phyloP scores from a whole-genome alignment of 768 basidiomycete species.

The Clitopilus hobsonii region DNA sequence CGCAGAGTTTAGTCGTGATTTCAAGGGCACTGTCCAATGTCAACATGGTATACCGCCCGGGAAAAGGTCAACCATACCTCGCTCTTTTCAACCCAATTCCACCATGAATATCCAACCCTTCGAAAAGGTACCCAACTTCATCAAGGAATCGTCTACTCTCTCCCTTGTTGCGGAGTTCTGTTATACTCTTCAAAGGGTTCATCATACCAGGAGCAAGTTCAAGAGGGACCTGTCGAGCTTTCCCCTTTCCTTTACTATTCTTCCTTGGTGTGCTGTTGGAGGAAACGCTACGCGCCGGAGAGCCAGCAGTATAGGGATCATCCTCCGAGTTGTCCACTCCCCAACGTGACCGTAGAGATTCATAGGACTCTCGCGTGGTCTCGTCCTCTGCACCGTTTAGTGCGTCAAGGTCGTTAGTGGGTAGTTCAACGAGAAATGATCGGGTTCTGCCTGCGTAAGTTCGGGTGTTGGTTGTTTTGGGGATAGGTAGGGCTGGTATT shows the following conservation, averaged over 20 bases:
- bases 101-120: slow-evolving; percentile 59
- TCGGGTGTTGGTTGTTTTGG: slow-evolving; percentile 32
- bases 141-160: slow-evolving; percentile 78
- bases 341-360: slow-evolving; percentile 71
- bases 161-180: slow-evolving; percentile 76
- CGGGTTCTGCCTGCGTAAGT: slow-evolving; percentile 77
- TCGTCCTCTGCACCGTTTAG: slow-evolving; percentile 40
- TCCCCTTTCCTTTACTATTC: slow-evolving; percentile 33
- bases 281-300: slow-evolving; percentile 27
- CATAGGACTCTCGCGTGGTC: slow-evolving; percentile 68
- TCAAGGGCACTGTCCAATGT: slow-evolving; percentile 58
- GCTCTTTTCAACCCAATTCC: slow-evolving; percentile 57
- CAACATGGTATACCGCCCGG: not conserved
- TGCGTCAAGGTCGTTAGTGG: slow-evolving; percentile 25
- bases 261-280: slow-evolving; percentile 32
- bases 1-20: slow-evolving; percentile 69
- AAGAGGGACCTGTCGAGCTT: slow-evolving; percentile 17
- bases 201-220: slow-evolving; percentile 53
- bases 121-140: slow-evolving; percentile 81
- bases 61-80: slow-evolving; percentile 39
- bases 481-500: slow-evolving; percentile 22
- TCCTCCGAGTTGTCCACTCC: slow-evolving; percentile 80
- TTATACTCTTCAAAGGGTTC: slow-evolving; percentile 76
- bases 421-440: slow-evolving; percentile 71
- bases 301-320: slow-evolving; percentile 41